Evolutionary conservation across 176 grass and related monocot genomes (phyloP).

Genomic region (Hyparrhenia diplandra): DNA sequence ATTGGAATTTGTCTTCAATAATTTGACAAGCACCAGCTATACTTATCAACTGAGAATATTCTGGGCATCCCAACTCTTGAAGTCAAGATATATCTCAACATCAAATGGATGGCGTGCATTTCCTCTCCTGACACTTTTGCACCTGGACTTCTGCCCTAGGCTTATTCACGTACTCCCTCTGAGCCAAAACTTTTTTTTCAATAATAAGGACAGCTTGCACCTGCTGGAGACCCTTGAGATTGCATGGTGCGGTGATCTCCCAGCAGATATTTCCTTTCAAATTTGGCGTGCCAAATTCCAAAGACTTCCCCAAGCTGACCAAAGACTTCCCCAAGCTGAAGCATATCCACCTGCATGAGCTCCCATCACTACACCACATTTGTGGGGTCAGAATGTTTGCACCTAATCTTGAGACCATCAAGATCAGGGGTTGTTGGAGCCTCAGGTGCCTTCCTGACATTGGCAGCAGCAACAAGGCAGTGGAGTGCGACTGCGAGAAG

Average conservation of each 20-base stretch:
- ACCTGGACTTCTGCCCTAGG: background rate
- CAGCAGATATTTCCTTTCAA: background rate
- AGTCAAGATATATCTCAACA: background rate
- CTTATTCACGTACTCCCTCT: background rate
- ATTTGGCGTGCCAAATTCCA: too few species aligned
- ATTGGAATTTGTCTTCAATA: background rate
- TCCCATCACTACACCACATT: slow-evolving; percentile 9
- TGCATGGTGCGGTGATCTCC: background rate
- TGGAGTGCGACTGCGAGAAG: slow-evolving; percentile 20
- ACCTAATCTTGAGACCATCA: background rate
- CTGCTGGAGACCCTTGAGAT: background rate
- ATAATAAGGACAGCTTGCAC: too few species aligned
- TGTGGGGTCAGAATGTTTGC: background rate
- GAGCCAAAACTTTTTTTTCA: too few species aligned
- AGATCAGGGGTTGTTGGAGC: slow-evolving; percentile 29
- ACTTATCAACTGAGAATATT: background rate
- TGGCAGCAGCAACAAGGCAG: rapidly evolving
- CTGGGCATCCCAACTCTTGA: slow-evolving; percentile 3
- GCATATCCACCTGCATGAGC: background rate
- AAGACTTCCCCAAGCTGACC: too few species aligned
- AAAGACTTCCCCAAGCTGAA: too few species aligned
- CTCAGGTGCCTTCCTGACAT: background rate
- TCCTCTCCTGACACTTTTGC: rapidly evolving
- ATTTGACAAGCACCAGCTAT: rapidly evolving
- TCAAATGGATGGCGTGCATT: background rate